Evolutionary conservation across 345 rosid species (phyloP).

Genomic region (Carallia pectinifolia): DNA sequence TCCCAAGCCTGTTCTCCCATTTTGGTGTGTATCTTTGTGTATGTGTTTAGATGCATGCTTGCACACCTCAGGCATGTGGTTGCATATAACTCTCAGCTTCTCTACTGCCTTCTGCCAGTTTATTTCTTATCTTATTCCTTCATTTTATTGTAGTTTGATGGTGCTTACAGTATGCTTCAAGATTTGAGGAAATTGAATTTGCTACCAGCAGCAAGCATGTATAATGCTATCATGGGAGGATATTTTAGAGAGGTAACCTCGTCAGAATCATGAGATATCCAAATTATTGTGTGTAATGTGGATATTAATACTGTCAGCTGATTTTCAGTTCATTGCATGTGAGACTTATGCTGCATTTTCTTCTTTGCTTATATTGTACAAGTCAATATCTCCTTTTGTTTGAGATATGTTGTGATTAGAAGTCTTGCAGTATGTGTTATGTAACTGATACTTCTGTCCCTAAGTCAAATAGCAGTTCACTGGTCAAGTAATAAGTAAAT

Average conservation of each 20-base stretch:
- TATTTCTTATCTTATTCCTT: neutral
- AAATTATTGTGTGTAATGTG: conserved; percentile 1
- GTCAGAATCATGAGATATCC: conserved; percentile 3
- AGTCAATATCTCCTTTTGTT: neutral
- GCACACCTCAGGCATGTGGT: neutral
- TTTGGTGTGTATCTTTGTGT: neutral
- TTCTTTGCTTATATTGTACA: neutral
- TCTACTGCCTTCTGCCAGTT: neutral
- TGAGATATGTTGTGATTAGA: too few relatives aligned
- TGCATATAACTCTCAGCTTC: conserved; percentile 11
- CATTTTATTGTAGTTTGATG: conserved; percentile 50
- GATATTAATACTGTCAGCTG: neutral
- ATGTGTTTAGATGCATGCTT: neutral
- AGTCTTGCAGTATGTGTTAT: too few relatives aligned
- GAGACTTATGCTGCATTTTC: neutral
- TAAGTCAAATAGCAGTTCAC: too few relatives aligned
- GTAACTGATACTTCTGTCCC: too few relatives aligned
- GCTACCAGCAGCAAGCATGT: conserved; percentile 61
- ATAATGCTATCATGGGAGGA: conserved; percentile 72
- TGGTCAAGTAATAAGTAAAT: too few relatives aligned
- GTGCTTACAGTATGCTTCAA: conserved; percentile 69
- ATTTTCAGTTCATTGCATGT: neutral
- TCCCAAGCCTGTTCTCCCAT: neutral
- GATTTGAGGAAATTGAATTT: conserved; percentile 56
- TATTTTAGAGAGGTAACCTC: conserved; percentile 71